Conservation (phyloP, 805 yeast genomes). For the Hanseniaspora pseudoguilliermondii region DNA sequence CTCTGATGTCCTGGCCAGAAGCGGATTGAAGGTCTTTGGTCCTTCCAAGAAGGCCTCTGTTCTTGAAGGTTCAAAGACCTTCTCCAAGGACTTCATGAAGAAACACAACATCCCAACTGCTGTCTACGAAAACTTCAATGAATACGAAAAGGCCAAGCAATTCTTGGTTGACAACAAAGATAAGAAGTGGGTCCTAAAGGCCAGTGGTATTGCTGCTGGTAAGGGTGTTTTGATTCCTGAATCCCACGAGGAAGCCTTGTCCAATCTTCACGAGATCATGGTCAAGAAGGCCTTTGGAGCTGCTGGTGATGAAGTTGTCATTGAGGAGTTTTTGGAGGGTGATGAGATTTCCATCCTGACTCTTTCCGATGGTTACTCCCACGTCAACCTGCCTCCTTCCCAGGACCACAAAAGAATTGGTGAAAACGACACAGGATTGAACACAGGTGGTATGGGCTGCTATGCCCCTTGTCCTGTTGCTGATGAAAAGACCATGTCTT, state of each 20-base stretch:
- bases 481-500: constrained; percentile 54
- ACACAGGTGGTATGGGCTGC: constrained; percentile 99
- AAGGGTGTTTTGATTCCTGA: constrained; percentile 94
- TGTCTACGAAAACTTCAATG: constrained; percentile 65
- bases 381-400: constrained; percentile 85
- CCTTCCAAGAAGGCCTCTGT: constrained; percentile 83
- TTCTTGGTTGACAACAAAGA: constrained; percentile 48
- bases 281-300: constrained; percentile 74
- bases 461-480: constrained; percentile 97
- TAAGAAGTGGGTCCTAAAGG: constrained; percentile 81
- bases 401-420: constrained; percentile 96
- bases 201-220: constrained; percentile 97
- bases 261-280: constrained; percentile 80
- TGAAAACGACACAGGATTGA: constrained; percentile 84
- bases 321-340: constrained; percentile 93
- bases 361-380: constrained; percentile 84
- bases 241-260: constrained; percentile 68
- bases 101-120: constrained; percentile 92
- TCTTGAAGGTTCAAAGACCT: constrained; percentile 95
- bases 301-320: constrained; percentile 91
- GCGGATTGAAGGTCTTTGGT: constrained; percentile 93
- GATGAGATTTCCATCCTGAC: constrained; percentile 91
- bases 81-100: constrained; percentile 87
- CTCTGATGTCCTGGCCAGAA: constrained; percentile 52
- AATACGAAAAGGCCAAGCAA: constrained; percentile 59